Evolutionary conservation across 352 stramenopile species (phyloP).

Genomic region (Globisporangium nagaii): DNA sequence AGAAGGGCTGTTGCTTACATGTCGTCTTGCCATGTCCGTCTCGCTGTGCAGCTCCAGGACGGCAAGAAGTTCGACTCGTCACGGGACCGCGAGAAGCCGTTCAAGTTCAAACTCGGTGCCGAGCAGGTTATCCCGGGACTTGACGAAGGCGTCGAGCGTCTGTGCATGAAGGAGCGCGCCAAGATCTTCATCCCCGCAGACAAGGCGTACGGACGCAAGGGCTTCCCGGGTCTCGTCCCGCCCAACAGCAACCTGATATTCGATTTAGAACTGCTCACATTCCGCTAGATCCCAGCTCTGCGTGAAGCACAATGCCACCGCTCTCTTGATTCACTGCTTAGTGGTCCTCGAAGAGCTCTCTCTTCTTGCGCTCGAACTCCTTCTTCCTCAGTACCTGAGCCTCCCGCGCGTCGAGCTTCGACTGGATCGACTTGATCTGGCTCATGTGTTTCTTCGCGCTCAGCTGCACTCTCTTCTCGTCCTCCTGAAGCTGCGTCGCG

Average conservation of each 20-base stretch:
- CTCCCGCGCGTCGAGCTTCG: slow-evolving; percentile 45
- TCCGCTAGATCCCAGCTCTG: no score
- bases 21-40: not conserved
- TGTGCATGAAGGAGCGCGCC: slow-evolving; percentile 82
- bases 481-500: slow-evolving; percentile 7
- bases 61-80: slow-evolving; percentile 77
- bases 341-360: slow-evolving; percentile 28
- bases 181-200: slow-evolving; percentile 85
- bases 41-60: slow-evolving; percentile 45
- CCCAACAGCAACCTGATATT: slow-evolving; percentile 92
- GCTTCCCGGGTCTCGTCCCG: slow-evolving; percentile 83
- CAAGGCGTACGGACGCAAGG: slow-evolving; percentile 83
- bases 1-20: not conserved
- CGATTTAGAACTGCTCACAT: slow-evolving; percentile 89
- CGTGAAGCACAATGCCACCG: no score
- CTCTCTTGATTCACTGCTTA: slow-evolving; percentile 1
- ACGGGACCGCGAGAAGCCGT: slow-evolving; percentile 75
- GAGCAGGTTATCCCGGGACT: slow-evolving; percentile 88
- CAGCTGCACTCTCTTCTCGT: slow-evolving; percentile 25
- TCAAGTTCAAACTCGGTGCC: slow-evolving; percentile 86
- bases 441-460: slow-evolving; percentile 32
- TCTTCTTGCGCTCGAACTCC: slow-evolving; percentile 66
- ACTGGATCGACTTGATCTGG: slow-evolving; percentile 45
- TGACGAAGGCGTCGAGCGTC: slow-evolving; percentile 73
- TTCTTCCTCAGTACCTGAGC: slow-evolving; percentile 33